These are phyloP conservation scores for Pythium rishiriense DNA, from an alignment of 352 stramenopile species.

Conservation along the genomic window DNA sequence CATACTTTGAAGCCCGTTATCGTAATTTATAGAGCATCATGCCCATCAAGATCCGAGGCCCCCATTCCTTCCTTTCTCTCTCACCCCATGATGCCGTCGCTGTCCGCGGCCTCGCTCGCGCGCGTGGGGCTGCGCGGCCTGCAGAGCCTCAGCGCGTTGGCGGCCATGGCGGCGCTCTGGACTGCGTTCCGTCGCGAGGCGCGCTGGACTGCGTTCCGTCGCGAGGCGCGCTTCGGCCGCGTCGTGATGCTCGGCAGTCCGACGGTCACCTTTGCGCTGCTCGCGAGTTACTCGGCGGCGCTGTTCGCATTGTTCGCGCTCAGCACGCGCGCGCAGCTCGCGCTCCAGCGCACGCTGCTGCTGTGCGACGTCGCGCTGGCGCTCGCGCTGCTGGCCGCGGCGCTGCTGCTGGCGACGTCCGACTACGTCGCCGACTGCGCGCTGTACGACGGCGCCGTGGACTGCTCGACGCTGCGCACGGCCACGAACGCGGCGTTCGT, in stretches of 20 bases:
- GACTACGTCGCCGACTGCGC: conserved; percentile 43
- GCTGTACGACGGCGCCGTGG: conserved; percentile 17
- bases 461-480: conserved; percentile 44
- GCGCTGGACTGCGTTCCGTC: conserved; percentile 19
- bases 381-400: conserved; percentile 42
- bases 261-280: conserved; percentile 41
- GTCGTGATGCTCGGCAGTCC: conserved; percentile 26
- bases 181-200: conserved; percentile 28
- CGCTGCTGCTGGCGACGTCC: conserved; percentile 44
- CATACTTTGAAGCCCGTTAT: no score
- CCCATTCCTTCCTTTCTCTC: neutral
- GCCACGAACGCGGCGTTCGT: conserved; percentile 52
- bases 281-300: conserved; percentile 56
- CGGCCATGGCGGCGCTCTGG: neutral
- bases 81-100: neutral
- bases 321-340: neutral
- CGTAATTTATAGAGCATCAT: no score
- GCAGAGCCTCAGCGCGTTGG: neutral
- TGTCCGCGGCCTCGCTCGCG: neutral
- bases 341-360: neutral
- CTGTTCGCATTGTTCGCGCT: conserved; percentile 37
- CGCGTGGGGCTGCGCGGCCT: neutral
- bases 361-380: conserved; percentile 33
- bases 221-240: neutral
- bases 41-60: neutral